phyloP scores from a whole-genome alignment of 1,139 yeast genomes.

The Kodamaea derodonti region DNA sequence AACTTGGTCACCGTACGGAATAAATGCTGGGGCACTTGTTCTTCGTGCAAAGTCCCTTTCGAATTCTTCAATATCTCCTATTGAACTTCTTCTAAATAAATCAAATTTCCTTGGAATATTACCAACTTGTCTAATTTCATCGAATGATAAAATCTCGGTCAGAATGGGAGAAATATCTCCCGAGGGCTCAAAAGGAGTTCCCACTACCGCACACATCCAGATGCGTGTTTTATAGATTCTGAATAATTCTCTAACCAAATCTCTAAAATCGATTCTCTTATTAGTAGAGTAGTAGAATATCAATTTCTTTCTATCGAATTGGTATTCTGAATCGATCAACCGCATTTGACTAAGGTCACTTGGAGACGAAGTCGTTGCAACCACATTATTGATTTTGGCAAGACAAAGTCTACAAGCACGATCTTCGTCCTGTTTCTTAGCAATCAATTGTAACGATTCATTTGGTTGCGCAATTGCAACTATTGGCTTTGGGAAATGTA shows the following conservation, averaged over 20 bases:
- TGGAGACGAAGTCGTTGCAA: constrained; percentile 7
- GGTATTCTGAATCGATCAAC: constrained; percentile 25
- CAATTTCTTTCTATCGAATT: constrained; percentile 24
- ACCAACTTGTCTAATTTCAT: neutral
- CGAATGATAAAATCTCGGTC: constrained; percentile 1
- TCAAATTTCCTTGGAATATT: neutral
- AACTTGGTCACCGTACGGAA: neutral
- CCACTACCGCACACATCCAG: constrained; percentile 27
- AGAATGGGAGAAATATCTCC: constrained; percentile 4
- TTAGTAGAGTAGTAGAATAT: constrained; percentile 23
- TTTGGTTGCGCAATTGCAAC: constrained; percentile 61
- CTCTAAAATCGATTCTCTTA: constrained; percentile 25
- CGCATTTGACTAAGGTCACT: constrained; percentile 20
- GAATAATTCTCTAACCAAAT: constrained; percentile 23
- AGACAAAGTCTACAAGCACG: constrained; percentile 63
- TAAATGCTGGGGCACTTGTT: constrained; percentile 4
- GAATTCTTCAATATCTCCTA: constrained; percentile 5
- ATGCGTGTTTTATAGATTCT: constrained; percentile 25
- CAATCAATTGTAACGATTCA: constrained; percentile 57
- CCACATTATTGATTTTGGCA: constrained; percentile 49
- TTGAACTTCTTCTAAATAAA: constrained; percentile 3
- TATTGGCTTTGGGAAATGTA: constrained; percentile 71
- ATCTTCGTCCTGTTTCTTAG: constrained; percentile 66
- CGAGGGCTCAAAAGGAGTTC: constrained; percentile 14
- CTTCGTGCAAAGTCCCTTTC: constrained; percentile 1